Percentiles rank a stretch among this genome's conserved stretches.
phyloP scores from a whole-genome alignment of 352 stramenopile genomes.

The Pythium monospermum region DNA sequence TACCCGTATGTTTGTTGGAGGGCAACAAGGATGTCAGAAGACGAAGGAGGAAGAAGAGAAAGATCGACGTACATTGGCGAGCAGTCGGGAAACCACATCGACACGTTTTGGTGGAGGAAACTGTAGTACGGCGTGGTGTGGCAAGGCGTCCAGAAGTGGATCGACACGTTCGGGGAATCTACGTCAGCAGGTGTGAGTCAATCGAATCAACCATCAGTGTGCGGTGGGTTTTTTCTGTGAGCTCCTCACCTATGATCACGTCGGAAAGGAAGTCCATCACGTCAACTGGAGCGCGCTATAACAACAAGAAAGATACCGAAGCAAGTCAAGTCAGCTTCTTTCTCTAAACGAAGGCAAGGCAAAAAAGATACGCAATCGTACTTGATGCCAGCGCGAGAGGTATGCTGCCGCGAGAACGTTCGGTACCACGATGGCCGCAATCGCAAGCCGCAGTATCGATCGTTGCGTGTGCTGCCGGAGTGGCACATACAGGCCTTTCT shows the following conservation, averaged over 20 bases:
- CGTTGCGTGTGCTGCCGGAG: slow-evolving; percentile 48
- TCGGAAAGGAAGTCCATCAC: slow-evolving; percentile 78
- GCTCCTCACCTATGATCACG: slow-evolving; percentile 37
- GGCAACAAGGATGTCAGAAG: no score
- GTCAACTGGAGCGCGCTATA: slow-evolving; percentile 59
- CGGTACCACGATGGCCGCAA: slow-evolving; percentile 47
- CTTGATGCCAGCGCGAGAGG: slow-evolving; percentile 58
- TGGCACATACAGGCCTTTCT: slow-evolving; percentile 52
- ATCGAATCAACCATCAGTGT: not conserved
- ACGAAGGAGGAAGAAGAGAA: not conserved
- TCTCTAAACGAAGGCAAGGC: not conserved
- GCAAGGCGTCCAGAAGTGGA: slow-evolving; percentile 85
- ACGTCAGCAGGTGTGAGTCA: not conserved
- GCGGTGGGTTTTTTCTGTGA: not conserved
- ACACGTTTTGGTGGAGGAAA: slow-evolving; percentile 75
- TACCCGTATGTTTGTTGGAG: not conserved
- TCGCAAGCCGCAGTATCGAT: slow-evolving; percentile 43
- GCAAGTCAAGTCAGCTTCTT: not conserved
- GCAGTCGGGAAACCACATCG: slow-evolving; percentile 85
- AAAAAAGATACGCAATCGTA: slow-evolving; percentile 7
- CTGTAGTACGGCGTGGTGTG: slow-evolving; percentile 87
- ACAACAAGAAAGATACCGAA: not conserved
- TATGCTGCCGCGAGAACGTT: slow-evolving; percentile 70
- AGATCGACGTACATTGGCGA: slow-evolving; percentile 49
- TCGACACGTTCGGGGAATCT: slow-evolving; percentile 30